phyloP scores from a whole-genome alignment of 2,329 filamentous ascomycete genomes.

The Dactylellina cionopaga region DNA sequence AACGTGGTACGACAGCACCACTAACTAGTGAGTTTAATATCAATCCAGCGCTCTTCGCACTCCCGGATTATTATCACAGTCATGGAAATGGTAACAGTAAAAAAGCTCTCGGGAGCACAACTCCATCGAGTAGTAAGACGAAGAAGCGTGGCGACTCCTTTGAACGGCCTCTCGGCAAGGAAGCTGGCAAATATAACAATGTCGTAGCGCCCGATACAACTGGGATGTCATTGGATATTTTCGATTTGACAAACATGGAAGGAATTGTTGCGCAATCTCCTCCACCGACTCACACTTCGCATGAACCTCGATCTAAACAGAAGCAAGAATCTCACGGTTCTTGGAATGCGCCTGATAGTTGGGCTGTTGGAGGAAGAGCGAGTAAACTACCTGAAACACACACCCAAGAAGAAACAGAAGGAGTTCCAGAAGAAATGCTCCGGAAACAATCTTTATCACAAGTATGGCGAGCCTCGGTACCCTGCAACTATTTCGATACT shows the following conservation, averaged over 20 bases:
- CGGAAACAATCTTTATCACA: slow-evolving; percentile 54
- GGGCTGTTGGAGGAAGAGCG: slow-evolving; percentile 88
- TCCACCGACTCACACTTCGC: slow-evolving; percentile 75
- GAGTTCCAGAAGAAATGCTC: slow-evolving; percentile 51
- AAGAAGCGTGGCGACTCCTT: slow-evolving; percentile 48
- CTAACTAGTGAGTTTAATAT: slow-evolving; percentile 51
- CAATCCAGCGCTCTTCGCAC: slow-evolving; percentile 44
- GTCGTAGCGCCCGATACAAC: slow-evolving; percentile 80
- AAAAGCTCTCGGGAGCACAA: slow-evolving; percentile 47
- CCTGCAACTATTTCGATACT: not conserved
- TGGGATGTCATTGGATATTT: slow-evolving; percentile 43
- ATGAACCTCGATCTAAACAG: slow-evolving; percentile 52
- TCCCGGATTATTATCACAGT: slow-evolving; percentile 46
- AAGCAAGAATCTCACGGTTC: slow-evolving; percentile 59
- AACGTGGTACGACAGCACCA: slow-evolving; percentile 47
- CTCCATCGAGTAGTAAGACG: slow-evolving; percentile 31
- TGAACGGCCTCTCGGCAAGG: slow-evolving; percentile 32
- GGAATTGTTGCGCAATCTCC: slow-evolving; percentile 81
- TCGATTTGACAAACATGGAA: slow-evolving; percentile 79
- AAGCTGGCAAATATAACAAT: slow-evolving; percentile 39
- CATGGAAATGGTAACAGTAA: slow-evolving; percentile 43
- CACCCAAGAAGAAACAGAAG: slow-evolving; percentile 50
- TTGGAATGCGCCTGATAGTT: slow-evolving; percentile 96
- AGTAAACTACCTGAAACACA: slow-evolving; percentile 59
- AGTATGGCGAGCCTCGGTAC: slow-evolving; percentile 38